Conservation (phyloP, 306 rosid species). For the Ziziphus jujuba region DNA sequence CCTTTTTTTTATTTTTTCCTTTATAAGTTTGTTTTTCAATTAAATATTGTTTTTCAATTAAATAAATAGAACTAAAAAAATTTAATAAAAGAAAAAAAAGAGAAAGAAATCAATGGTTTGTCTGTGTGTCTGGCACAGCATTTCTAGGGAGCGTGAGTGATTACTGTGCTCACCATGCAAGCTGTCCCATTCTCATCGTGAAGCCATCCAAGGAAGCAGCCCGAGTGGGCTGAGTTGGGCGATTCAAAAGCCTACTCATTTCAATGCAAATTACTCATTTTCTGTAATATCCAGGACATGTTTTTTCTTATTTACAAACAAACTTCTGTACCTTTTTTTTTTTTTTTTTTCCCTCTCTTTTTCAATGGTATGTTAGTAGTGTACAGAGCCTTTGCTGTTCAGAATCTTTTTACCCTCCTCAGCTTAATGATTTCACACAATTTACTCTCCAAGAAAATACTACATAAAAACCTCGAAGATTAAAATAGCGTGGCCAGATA, state of each 20-base stretch:
- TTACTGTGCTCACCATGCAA: conserved; percentile 67
- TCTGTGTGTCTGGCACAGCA: conserved; percentile 30
- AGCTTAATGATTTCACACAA: no score
- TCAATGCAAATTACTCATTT: no score
- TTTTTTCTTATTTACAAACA: neutral
- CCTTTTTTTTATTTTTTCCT: neutral
- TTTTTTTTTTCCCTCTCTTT: no score
- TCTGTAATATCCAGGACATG: no score
- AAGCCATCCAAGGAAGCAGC: conserved; percentile 46
- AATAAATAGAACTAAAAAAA: neutral
- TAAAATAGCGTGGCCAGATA: neutral
- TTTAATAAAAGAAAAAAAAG: no score
- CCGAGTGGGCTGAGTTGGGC: neutral
- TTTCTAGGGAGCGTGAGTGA: conserved; percentile 78
- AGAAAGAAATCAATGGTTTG: neutral
- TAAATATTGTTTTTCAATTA: neutral
- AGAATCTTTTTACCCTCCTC: neutral
- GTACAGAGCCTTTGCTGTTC: neutral
- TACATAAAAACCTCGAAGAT: no score
- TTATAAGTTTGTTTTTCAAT: no score
- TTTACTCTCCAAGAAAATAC: no score
- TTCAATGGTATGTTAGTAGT: neutral
- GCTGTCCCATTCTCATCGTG: conserved; percentile 53
- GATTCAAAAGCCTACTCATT: no score
- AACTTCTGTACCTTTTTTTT: no score